Evolutionary conservation across 768 basidiomycete species (phyloP).

Genomic region (Tephrocybe sp.): DNA sequence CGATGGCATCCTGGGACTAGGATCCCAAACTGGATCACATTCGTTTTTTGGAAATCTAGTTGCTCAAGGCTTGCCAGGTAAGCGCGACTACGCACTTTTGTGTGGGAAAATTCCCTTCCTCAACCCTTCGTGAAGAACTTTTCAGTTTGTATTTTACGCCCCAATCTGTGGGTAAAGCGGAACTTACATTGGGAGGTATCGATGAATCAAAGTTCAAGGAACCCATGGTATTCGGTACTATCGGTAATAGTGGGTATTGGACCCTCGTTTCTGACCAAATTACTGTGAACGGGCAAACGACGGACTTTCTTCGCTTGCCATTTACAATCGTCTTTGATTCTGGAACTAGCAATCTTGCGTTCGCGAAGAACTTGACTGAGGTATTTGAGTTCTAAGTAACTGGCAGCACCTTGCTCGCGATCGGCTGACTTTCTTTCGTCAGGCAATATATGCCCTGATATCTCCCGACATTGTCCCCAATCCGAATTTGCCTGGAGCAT

Average conservation of each 20-base stretch:
- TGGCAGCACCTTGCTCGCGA: constrained; percentile 6
- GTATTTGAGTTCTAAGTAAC: too few species aligned
- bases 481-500: constrained; percentile 48
- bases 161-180: constrained; percentile 42
- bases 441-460: constrained; percentile 56
- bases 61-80: constrained; percentile 48
- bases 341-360: constrained; percentile 54
- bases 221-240: constrained; percentile 16
- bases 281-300: constrained; percentile 51
- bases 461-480: constrained; percentile 52
- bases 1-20: constrained; percentile 37
- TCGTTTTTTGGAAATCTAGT: constrained; percentile 49
- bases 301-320: constrained; percentile 30
- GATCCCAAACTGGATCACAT: constrained; percentile 32
- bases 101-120: too few species aligned
- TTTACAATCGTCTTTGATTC: constrained; percentile 54
- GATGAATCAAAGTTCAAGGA: constrained; percentile 51
- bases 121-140: constrained; percentile 29
- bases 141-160: constrained; percentile 53
- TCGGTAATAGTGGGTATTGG: constrained; percentile 29
- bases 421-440: constrained; percentile 4
- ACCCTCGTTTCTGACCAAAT: constrained; percentile 41
- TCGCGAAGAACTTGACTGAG: constrained; percentile 46
- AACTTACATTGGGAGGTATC: constrained; percentile 51
- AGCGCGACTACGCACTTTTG: constrained; percentile 16